Evolutionary conservation across 2,329 filamentous ascomycete species (phyloP), one percentile per base, ranked within the genome.

Genomic region (Pseudogymnoascus sp.): DNA sequence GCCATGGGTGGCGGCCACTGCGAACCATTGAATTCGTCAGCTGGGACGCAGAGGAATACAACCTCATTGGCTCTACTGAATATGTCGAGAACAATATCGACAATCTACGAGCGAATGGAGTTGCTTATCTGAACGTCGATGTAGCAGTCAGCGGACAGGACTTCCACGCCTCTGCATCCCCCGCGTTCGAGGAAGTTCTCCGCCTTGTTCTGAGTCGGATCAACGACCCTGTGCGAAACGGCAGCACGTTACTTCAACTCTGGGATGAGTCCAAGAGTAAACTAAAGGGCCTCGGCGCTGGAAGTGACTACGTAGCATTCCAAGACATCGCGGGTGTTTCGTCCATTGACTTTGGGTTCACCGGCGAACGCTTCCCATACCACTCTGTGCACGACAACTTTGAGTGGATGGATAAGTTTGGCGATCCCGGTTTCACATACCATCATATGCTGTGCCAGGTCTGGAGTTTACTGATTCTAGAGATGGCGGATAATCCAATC

Each of bases 11-110:
- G 94, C 83, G 89, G 25, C 94, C 94, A 1, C 79, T 96, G 14
- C 87, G 94, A n/a, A 95, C 91, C 3, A 96, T 99, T 65, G 89
- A 96, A 72, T 97, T 99, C 73, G 92, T 92, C 70, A 96, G 90
- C 35, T 99, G 94, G 94, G 94, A 99, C 73, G 94, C 85, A 3
- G 88, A 88, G 67, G 91, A 93, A 74, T 97, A 96, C 77, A 97
- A 97, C 74, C 78, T 94, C 50, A 89, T 96, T 62, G 94, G 94
- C 7, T 96, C 91, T 9, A 97, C 94, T 1, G 94, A 99, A 73
- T 93, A 89, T 69, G 94, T 99, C 50, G 94, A 99, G 75, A 87
- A 89, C 54, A 87, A 93, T 67, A 79, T 91, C 28, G 86, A 92
- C 0, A 73, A 77, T 2, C 79, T 99, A 6, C 87, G 90, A 41